phyloP scores from a whole-genome alignment of 2,329 filamentous ascomycete species.

The Pseudocercospora ulei region DNA sequence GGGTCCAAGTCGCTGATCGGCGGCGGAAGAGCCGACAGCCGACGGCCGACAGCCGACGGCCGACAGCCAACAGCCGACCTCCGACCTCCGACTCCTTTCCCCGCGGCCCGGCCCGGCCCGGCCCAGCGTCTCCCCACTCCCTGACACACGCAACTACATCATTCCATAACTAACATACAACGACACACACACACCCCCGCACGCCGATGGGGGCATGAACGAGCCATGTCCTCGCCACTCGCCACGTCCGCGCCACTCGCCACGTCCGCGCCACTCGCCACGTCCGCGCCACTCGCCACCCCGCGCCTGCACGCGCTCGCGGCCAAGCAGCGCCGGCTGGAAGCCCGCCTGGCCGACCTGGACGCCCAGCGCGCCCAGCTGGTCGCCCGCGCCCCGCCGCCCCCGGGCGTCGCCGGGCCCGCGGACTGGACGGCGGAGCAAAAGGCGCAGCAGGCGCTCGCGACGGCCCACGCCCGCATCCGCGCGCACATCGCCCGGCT shows the following conservation, averaged over 20 bases:
- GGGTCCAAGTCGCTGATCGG: conserved; percentile 1
- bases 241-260: too few relatives aligned
- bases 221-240: too few relatives aligned
- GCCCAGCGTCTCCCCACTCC: too few relatives aligned
- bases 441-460: conserved; percentile 28
- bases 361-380: conserved; percentile 37
- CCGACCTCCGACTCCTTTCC: too few relatives aligned
- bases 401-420: conserved; percentile 27
- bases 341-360: conserved; percentile 43
- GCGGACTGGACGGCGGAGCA: conserved; percentile 16
- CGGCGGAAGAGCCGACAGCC: neutral
- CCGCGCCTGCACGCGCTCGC: conserved; percentile 22
- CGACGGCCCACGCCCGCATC: conserved; percentile 46
- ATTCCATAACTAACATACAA: too few relatives aligned
- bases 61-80: too few relatives aligned
- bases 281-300: conserved; percentile 9
- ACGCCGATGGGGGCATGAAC: too few relatives aligned
- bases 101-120: too few relatives aligned
- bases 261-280: neutral
- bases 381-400: conserved; percentile 26
- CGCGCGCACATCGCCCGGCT: conserved; percentile 55
- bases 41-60: conserved; percentile 2
- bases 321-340: conserved; percentile 36
- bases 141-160: too few relatives aligned
- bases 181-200: too few relatives aligned